Evolutionary conservation across 2,329 filamentous ascomycete species (phyloP).

Genomic region (Moelleriella libera): DNA sequence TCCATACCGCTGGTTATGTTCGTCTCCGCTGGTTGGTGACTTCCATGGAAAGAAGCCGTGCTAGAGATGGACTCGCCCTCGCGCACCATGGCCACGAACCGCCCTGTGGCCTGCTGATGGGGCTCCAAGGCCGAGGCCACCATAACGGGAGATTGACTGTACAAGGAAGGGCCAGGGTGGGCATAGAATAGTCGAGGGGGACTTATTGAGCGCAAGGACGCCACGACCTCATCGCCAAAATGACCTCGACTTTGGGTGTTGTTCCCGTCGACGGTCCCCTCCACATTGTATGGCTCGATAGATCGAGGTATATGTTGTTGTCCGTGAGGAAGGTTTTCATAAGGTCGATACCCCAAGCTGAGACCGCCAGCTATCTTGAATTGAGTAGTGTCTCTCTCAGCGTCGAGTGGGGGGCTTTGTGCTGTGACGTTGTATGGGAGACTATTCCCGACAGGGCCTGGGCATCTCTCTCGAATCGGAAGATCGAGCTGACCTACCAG

Average conservation of each 20-base stretch:
- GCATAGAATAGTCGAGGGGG: conserved; percentile 2
- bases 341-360: neutral
- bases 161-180: conserved; percentile 1
- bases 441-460: conserved; percentile 1
- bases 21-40: neutral
- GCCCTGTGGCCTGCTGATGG: neutral
- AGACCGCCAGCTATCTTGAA: neutral
- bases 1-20: conserved; percentile 1
- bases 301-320: conserved; percentile 3
- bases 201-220: conserved; percentile 1
- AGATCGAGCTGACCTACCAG: conserved; percentile 2
- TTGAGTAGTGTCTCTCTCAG: neutral
- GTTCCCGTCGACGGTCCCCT: neutral
- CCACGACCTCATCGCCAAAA: neutral
- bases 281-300: neutral
- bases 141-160: neutral
- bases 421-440: neutral
- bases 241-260: neutral
- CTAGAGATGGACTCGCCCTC: neutral
- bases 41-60: conserved; percentile 1
- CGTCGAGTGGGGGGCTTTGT: conserved; percentile 1
- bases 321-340: neutral
- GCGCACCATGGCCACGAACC: conserved; percentile 1
- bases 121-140: conserved; percentile 2
- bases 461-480: conserved; percentile 5